Percentiles rank a stretch among this genome's conserved stretches.
phyloP scores from a whole-genome alignment of 495 filamentous ascomycete species.

The Apiosordaria backusii region DNA sequence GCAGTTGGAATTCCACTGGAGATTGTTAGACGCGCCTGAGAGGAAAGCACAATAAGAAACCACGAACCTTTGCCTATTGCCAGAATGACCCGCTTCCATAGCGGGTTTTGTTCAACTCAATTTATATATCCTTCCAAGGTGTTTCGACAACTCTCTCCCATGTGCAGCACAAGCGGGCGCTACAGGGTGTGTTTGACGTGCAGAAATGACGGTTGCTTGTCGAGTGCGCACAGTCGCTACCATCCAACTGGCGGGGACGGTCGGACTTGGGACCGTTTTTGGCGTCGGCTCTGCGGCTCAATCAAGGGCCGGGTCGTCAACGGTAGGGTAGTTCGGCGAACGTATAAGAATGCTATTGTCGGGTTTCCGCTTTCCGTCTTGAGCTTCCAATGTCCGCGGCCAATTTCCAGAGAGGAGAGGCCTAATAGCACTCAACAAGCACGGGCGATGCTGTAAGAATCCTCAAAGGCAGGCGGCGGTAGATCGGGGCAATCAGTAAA shows the following conservation, averaged over 20 bases:
- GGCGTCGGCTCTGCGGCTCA: not conserved
- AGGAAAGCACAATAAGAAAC: constrained; percentile 14
- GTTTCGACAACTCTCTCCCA: too few relatives aligned
- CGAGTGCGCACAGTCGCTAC: not conserved
- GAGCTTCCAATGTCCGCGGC: not conserved
- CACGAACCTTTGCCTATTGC: constrained; percentile 49
- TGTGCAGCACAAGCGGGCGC: not conserved
- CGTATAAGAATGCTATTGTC: constrained; percentile 1
- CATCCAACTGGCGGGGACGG: not conserved
- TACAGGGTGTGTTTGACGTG: not conserved
- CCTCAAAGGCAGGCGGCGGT: not conserved
- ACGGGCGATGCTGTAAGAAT: not conserved
- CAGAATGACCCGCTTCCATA: constrained; percentile 52
- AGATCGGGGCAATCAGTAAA: not conserved
- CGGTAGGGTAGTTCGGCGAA: too few relatives aligned
- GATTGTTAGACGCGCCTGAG: constrained; percentile 16
- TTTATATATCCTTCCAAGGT: constrained; percentile 16
- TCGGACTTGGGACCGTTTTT: not conserved
- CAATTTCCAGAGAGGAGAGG: not conserved
- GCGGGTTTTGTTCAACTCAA: constrained; percentile 32
- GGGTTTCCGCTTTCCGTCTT: not conserved
- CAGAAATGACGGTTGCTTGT: not conserved
- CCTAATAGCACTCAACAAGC: constrained; percentile 11
- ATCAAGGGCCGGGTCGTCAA: not conserved
- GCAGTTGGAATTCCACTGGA: constrained; percentile 32